These are phyloP conservation scores for Aspergillus ochraceus DNA, from an alignment of 2,329 filamentous ascomycete species.

Conservation along the genomic window DNA sequence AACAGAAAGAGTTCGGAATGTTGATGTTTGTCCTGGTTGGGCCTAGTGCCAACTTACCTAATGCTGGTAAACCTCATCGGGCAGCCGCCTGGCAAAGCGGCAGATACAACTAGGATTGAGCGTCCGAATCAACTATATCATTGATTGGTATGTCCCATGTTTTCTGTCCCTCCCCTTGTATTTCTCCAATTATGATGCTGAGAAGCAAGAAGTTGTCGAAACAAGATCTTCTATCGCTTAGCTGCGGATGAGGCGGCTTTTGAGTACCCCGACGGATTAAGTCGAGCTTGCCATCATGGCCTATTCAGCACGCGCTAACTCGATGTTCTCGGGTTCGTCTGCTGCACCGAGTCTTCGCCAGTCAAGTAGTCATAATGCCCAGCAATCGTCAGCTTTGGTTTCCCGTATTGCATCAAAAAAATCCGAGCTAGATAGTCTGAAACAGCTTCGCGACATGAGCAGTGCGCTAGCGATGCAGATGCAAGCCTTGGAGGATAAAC, in stretches of 20 bases:
- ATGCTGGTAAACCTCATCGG: conserved; percentile 6
- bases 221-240: neutral
- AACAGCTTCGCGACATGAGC: conserved; percentile 62
- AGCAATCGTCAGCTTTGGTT: conserved; percentile 59
- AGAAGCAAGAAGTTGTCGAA: neutral
- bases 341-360: conserved; percentile 32
- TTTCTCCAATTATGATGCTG: neutral
- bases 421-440: conserved; percentile 61
- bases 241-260: neutral
- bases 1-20: conserved; percentile 21
- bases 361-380: conserved; percentile 30
- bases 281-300: conserved; percentile 28
- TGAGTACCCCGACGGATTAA: neutral
- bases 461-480: conserved; percentile 63
- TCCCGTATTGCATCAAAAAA: conserved; percentile 65
- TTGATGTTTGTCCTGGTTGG: conserved; percentile 40
- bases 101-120: neutral
- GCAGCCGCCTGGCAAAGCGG: neutral
- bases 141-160: neutral
- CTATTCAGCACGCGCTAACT: conserved; percentile 36
- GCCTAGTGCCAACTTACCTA: conserved; percentile 23
- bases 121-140: neutral
- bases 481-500: conserved; percentile 61
- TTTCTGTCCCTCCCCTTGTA: neutral
- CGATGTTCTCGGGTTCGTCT: conserved; percentile 30